Percentiles rank a stretch among this genome's conserved stretches.
Evolutionary conservation across 441 rosid genomes (phyloP).

Genomic region (Cnidoscolus chayamansa): DNA sequence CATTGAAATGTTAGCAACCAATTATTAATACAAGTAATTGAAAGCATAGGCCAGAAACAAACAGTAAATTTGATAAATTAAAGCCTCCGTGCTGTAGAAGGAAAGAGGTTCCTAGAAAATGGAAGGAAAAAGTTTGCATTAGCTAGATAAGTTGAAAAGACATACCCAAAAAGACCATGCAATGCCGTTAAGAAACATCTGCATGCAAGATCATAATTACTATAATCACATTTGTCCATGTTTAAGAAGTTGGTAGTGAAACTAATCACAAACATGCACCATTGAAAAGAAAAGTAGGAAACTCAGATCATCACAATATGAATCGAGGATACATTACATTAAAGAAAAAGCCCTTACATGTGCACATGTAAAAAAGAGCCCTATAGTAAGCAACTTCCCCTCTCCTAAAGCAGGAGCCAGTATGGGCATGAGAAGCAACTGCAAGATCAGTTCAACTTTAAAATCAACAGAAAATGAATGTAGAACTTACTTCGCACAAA

Average conservation of each 20-base stretch:
- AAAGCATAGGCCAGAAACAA: neutral
- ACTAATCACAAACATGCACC: neutral
- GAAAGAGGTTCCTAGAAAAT: neutral
- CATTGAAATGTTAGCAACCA: conserved; percentile 26
- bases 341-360: conserved; percentile 48
- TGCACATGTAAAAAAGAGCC: conserved; percentile 60
- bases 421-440: conserved; percentile 77
- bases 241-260: conserved; percentile 1
- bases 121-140: conserved; percentile 7
- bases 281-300: neutral
- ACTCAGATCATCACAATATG: neutral
- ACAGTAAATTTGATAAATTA: neutral
- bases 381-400: conserved; percentile 67
- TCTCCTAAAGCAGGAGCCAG: conserved; percentile 70
- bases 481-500: neutral
- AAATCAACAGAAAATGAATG: conserved; percentile 17
- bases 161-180: conserved; percentile 89
- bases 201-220: conserved; percentile 29
- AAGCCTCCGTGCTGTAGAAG: neutral
- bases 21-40: neutral
- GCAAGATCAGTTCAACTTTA: conserved; percentile 24
- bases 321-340: neutral
- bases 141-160: conserved; percentile 14
- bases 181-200: conserved; percentile 71
- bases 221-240: neutral